These are phyloP conservation scores for Lolium perenne DNA, from an alignment of 176 grass and related monocot species.

Conservation along the genomic window DNA sequence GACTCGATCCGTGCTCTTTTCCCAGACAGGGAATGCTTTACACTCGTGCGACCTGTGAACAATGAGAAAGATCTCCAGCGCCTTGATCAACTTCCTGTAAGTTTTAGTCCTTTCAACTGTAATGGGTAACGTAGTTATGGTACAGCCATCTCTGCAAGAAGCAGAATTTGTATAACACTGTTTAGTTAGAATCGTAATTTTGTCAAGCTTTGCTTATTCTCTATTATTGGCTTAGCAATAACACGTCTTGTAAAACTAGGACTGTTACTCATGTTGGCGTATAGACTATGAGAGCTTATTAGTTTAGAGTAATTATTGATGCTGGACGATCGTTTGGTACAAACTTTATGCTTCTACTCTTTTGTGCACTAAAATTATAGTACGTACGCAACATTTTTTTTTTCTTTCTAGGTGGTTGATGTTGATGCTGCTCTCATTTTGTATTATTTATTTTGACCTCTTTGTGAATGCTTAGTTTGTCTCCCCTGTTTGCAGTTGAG, in stretches of 20 bases:
- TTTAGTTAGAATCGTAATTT: background rate
- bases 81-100: conserved; percentile 93
- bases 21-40: conserved; percentile 94
- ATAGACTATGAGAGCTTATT: background rate
- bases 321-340: background rate
- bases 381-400: background rate
- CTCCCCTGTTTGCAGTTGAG: conserved; percentile 65
- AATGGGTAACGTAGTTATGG: conserved; percentile 2
- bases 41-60: conserved; percentile 92
- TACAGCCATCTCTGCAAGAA: background rate
- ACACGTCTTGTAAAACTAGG: background rate
- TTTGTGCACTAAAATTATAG: background rate
- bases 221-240: background rate
- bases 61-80: conserved; percentile 92
- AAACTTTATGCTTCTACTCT: background rate
- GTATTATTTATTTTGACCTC: background rate
- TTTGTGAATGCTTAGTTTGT: conserved; percentile 35
- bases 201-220: background rate
- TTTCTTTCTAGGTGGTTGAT: background rate
- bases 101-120: conserved; percentile 34
- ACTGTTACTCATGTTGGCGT: background rate
- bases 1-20: conserved; percentile 95
- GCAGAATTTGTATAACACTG: background rate
- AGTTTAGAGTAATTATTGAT: background rate
- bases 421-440: conserved; percentile 1